These are phyloP conservation scores for Misopates orontium DNA, from an alignment of 257 asterid genomes.

Conservation along the genomic window DNA sequence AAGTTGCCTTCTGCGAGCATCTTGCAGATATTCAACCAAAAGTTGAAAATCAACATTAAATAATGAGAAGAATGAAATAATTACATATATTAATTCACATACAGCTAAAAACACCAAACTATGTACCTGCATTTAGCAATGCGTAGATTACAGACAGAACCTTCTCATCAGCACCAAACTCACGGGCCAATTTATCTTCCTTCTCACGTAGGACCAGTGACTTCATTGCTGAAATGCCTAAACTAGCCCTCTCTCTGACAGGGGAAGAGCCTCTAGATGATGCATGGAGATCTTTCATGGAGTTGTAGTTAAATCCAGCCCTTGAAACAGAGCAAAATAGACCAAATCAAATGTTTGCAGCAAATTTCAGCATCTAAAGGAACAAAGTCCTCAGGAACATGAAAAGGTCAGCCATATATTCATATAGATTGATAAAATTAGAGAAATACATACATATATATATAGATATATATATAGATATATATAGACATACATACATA, in stretches of 20 bases:
- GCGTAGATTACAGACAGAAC: constrained; percentile 67
- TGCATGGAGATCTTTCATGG: constrained; percentile 80
- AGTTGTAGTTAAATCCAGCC: constrained; percentile 57
- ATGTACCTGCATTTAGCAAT: constrained; percentile 83
- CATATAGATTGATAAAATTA: constrained; percentile 22
- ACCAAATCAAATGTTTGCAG: constrained; percentile 9
- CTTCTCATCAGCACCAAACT: constrained; percentile 81
- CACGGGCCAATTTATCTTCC: constrained; percentile 71
- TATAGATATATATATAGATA: too few relatives aligned
- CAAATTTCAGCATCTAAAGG: constrained; percentile 20
- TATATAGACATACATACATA: too few relatives aligned
- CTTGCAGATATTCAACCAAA: constrained; percentile 72
- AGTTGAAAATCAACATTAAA: constrained; percentile 60
- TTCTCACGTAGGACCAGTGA: constrained; percentile 88
- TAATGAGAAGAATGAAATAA: constrained; percentile 31
- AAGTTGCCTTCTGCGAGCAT: constrained; percentile 86
- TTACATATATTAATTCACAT: constrained; percentile 2
- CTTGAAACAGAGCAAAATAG: constrained; percentile 38
- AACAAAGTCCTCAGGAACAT: constrained; percentile 7
- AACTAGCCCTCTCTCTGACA: constrained; percentile 89
- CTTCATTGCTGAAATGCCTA: constrained; percentile 88
- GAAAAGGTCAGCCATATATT: constrained; percentile 12
- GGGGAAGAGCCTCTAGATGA: constrained; percentile 90
- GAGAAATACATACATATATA: neutral
- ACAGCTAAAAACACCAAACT: constrained; percentile 39